Conservation (phyloP, 2,329 filamentous ascomycete genomes). For the Aureobasidium sp. region DNA sequence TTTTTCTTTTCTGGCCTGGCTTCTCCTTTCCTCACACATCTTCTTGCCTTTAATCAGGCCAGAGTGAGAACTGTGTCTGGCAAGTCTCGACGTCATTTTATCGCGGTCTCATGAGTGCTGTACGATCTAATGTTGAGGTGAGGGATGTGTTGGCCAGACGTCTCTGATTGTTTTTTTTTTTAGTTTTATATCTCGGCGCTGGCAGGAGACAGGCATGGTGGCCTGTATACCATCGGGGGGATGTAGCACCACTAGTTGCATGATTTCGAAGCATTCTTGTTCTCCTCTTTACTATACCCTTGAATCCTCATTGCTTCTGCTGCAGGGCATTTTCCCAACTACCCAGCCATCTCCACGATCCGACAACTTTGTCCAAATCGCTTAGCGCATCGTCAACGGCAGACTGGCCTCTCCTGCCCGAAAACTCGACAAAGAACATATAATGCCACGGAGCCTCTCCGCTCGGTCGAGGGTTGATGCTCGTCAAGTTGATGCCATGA, state of each 20-base stretch:
- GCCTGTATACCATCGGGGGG: slow-evolving; percentile 1
- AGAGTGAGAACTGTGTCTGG: too few relatives aligned
- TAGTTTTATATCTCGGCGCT: slow-evolving; percentile 10
- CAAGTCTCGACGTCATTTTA: neutral
- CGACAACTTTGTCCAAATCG: slow-evolving; percentile 52
- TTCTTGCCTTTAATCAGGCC: neutral
- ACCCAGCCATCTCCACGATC: slow-evolving; percentile 52
- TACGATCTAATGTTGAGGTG: neutral
- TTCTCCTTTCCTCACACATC: neutral
- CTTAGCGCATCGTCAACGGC: slow-evolving; percentile 55
- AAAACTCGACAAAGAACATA: slow-evolving; percentile 89
- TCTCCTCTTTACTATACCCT: slow-evolving; percentile 8
- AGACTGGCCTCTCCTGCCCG: slow-evolving; percentile 47
- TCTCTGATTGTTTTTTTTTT: neutral
- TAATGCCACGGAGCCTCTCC: slow-evolving; percentile 75
- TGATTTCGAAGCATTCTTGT: slow-evolving; percentile 12
- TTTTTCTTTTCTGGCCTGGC: slow-evolving; percentile 13
- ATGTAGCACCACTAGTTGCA: slow-evolving; percentile 16
- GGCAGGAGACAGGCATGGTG: slow-evolving; percentile 7
- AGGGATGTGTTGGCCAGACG: neutral
- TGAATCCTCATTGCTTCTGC: slow-evolving; percentile 6
- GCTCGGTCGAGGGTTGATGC: slow-evolving; percentile 81
- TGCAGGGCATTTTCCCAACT: slow-evolving; percentile 27
- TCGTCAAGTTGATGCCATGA: slow-evolving; percentile 73
- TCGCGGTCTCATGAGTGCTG: neutral